Conservation (phyloP, 192 early-diverging fungal genomes). For the Backusella parvicylindrica region DNA sequence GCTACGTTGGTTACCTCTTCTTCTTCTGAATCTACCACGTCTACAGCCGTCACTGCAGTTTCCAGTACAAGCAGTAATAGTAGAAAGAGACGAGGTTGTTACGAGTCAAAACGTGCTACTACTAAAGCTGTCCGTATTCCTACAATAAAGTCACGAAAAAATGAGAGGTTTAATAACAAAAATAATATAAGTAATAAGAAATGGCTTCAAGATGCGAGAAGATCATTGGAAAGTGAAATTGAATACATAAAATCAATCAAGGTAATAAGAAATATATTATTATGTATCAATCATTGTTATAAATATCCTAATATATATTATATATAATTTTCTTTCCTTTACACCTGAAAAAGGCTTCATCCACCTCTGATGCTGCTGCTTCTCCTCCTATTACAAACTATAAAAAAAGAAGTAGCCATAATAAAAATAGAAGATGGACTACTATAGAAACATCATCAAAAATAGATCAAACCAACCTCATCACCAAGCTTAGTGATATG, state of each 20-base stretch:
- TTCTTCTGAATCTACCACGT: neutral
- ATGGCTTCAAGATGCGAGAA: neutral
- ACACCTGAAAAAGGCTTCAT: neutral
- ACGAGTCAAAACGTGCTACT: neutral
- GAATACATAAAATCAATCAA: neutral
- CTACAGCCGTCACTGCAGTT: neutral
- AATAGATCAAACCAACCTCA: neutral
- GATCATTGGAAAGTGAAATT: neutral
- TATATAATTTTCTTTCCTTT: neutral
- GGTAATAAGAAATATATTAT: neutral
- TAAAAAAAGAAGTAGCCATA: neutral
- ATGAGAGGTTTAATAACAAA: neutral
- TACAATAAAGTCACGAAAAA: neutral
- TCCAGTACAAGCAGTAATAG: neutral
- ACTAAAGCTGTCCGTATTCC: neutral
- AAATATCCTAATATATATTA: neutral
- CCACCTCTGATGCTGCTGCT: neutral
- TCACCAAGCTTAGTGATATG: neutral
- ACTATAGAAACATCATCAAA: neutral
- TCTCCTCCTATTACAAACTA: neutral
- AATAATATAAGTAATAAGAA: neutral
- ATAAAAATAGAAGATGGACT: constrained; percentile 4
- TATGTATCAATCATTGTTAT: neutral
- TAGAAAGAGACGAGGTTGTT: neutral
- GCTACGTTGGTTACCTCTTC: neutral